Base-by-base conservation (phyloP, 495 filamentous ascomycete genomes). In the Podospora anserina region DNA sequence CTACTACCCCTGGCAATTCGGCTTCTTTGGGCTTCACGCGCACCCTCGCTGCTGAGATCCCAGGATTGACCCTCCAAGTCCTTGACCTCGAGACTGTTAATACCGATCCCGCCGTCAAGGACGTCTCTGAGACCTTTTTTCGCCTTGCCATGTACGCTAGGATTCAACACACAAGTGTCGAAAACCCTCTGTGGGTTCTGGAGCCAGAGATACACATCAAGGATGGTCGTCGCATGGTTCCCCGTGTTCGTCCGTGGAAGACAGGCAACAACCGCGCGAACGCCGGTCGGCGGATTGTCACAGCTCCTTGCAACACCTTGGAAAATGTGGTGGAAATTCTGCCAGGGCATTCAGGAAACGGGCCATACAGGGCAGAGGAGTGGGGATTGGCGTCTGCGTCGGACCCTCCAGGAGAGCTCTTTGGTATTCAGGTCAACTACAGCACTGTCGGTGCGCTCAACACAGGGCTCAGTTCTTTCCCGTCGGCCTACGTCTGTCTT, bases 21-120 rank as follows among this genome's bases (percentile, higher is more conserved):
- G 78, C 80, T 0, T 80, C 78, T 2, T 76, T 83, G 13, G 82
- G 82, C 0, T 82, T 84, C 61, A 72, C 78, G 2, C 77, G 82
- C 30, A 82, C 82, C 0, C 62, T 83, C 53, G 68, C 71, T 0
- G 81, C 80, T 7, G 82, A 84, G 66, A 74, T 79, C 6, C 79
- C 81, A 0, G 70, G 72, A 13, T 66, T 84, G 28, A 67, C 49
- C 1, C 54, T 84, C 18, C 82, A 82, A 69, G 66, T 82, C 64
- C 72, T 84, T 1, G 81, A 84, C 60, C 67, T 83, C 19, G 80
- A 79, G 9, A 58, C 66, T 11, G 30, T 70, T 6, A 73, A 75
- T 16, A 68, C 68, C 4, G 13, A 1, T 0, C 54, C 66, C 0
- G 71, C 75, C 0, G 68, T 61, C 0, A 59, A 69, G 20, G 59